Evolutionary conservation across 2,329 filamentous ascomycete genomes (phyloP).

Genomic region (Exophiala alcalophila): DNA sequence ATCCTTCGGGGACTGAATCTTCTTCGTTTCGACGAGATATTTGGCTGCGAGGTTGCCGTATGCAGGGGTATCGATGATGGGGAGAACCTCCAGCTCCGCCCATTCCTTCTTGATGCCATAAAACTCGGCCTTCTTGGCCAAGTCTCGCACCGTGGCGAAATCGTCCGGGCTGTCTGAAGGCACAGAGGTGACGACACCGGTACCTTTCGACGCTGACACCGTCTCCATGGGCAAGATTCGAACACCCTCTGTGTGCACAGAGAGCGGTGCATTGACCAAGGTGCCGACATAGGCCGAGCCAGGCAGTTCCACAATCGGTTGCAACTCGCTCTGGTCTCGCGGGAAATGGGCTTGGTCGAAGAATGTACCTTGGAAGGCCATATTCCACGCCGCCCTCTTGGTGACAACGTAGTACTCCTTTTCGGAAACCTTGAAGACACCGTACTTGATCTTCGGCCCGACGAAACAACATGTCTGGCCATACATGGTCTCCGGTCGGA

Average conservation of each 20-base stretch:
- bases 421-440: conserved; percentile 71
- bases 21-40: conserved; percentile 82
- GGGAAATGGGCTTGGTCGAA: conserved; percentile 51
- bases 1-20: conserved; percentile 96
- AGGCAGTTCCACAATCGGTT: conserved; percentile 69
- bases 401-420: conserved; percentile 78
- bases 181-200: conserved; percentile 91
- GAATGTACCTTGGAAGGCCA: conserved; percentile 90
- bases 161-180: conserved; percentile 96
- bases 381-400: conserved; percentile 82
- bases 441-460: conserved; percentile 83
- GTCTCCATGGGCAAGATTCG: conserved; percentile 93
- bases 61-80: conserved; percentile 83
- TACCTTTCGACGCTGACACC: conserved; percentile 89
- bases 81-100: conserved; percentile 84
- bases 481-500: conserved; percentile 98
- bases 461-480: conserved; percentile 96
- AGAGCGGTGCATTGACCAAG: conserved; percentile 85
- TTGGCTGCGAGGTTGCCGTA: conserved; percentile 84
- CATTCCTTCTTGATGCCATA: conserved; percentile 96
- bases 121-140: conserved; percentile 92
- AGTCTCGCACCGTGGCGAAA: conserved; percentile 80
- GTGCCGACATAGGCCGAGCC: conserved; percentile 83
- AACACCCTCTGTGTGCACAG: conserved; percentile 76
- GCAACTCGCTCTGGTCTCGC: conserved; percentile 65